Percentiles rank a stretch among this genome's conserved stretches.
These are phyloP conservation scores for Phialocephala sp. DNA, from an alignment of 2,329 filamentous ascomycete species.

Conservation along the genomic window DNA sequence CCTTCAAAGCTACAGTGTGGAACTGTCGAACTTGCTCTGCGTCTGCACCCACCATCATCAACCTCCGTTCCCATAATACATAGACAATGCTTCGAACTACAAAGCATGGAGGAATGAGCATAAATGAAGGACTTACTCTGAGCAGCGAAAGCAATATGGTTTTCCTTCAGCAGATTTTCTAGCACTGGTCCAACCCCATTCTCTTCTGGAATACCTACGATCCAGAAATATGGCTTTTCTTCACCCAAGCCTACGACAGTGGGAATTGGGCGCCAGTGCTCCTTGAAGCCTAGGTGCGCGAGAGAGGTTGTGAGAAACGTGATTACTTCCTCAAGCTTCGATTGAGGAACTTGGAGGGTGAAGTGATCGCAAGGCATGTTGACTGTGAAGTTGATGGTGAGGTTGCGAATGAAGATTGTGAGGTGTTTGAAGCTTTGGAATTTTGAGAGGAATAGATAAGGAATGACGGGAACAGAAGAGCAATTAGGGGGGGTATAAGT, in stretches of 20 bases:
- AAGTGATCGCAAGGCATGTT: slow-evolving; percentile 30
- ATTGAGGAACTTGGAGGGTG: slow-evolving; percentile 22
- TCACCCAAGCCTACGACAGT: slow-evolving; percentile 28
- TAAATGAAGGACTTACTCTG: slow-evolving; percentile 19
- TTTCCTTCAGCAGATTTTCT: neutral
- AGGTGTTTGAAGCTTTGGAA: too few species aligned
- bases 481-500: neutral
- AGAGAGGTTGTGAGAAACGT: slow-evolving; percentile 30
- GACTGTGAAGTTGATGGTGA: neutral
- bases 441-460: neutral
- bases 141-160: slow-evolving; percentile 31
- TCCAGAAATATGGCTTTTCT: slow-evolving; percentile 25
- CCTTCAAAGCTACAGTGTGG: slow-evolving; percentile 27
- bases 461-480: neutral
- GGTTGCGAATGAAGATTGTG: too few species aligned
- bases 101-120: too few species aligned
- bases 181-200: neutral
- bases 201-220: slow-evolving; percentile 13
- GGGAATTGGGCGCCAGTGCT: slow-evolving; percentile 24
- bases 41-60: slow-evolving; percentile 16
- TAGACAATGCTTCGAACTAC: too few species aligned
- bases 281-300: slow-evolving; percentile 24
- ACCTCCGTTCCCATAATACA: neutral
- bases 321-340: slow-evolving; percentile 23
- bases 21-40: slow-evolving; percentile 28